Base-by-base conservation (phyloP, 495 filamentous ascomycete species). In the Bacidia rubella region DNA sequence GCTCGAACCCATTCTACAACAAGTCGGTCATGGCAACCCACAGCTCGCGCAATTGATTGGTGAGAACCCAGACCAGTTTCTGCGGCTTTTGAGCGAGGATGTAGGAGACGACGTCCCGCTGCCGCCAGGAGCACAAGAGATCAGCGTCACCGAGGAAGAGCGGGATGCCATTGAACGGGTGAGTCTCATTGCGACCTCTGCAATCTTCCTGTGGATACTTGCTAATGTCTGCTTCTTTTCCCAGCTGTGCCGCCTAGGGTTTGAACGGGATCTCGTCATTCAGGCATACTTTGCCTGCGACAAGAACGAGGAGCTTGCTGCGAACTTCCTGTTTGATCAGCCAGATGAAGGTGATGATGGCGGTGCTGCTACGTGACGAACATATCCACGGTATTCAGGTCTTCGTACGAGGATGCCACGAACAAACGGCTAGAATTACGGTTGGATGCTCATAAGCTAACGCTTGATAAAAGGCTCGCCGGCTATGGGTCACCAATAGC, bases 221-320 rank as follows among this genome's bases (percentile, higher is more conserved):
- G n/a, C n/a, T n/a, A n/a, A n/a, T n/a, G n/a, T n/a, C 72, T 52
- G 29, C 29, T 35, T 35, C 11, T 32, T 17, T 20, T 11, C n/a
- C 38, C 52, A 95, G 88, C 73, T 98, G 57, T 90, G 86, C 65
- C 81, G 81, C 52, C 80, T 98, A 25, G 92, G 92, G 11, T 98
- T 98, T 66, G 79, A 89, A 49, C 82, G 90, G 25, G 90, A 97
- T 60, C 77, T 84, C 58, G 93, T 90, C 41, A 95, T 98, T 63
- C 92, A 98, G 71, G 92, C 92, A 11, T 98, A 97, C 71, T 97
- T 98, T 65, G 92, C 92, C 5, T 98, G 92, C 66, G 92, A 98
- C 68, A 98, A 97, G 75, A 96, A 98, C 66, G 92, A 98, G 68
- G 92, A 98, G 65, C 73, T 97, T 32, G 90, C 92, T 2, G 92